A percentile compares a stretch with the other conserved stretches of the same genome.
phyloP scores from a whole-genome alignment of 768 basidiomycete genomes.

The Suillus occidentalis region DNA sequence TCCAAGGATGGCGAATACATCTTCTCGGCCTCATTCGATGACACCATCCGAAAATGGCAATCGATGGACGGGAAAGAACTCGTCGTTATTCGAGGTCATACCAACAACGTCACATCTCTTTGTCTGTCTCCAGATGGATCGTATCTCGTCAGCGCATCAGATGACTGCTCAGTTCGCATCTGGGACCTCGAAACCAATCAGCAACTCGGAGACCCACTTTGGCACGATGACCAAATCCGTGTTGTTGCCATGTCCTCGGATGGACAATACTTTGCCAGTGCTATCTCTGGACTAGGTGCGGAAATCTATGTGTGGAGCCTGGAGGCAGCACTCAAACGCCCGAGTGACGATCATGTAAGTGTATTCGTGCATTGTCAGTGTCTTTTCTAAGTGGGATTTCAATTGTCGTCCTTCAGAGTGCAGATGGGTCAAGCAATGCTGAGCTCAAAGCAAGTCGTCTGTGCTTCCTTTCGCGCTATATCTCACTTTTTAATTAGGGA shows the following conservation, averaged over 20 bases:
- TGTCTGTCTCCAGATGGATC: background rate
- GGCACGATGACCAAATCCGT: conserved; percentile 48
- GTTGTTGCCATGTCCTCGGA: too few relatives aligned
- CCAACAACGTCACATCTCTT: background rate
- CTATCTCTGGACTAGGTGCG: background rate
- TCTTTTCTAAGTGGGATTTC: too few relatives aligned
- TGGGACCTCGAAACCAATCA: conserved; percentile 1
- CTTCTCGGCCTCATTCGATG: background rate
- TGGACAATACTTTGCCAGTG: too few relatives aligned
- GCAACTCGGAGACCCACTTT: conserved; percentile 39
- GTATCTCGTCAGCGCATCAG: background rate
- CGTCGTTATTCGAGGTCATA: background rate
- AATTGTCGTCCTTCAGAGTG: too few relatives aligned
- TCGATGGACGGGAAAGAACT: background rate
- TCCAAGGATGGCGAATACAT: background rate
- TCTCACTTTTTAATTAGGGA: too few relatives aligned
- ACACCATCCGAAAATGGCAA: background rate
- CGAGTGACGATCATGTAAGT: too few relatives aligned
- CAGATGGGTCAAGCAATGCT: too few relatives aligned
- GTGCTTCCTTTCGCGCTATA: too few relatives aligned
- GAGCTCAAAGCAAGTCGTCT: too few relatives aligned
- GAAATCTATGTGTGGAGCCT: too few relatives aligned
- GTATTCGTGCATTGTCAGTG: too few relatives aligned
- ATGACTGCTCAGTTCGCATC: background rate
- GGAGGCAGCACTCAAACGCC: too few relatives aligned